Evolutionary conservation across 768 basidiomycete genomes (phyloP), one percentile per base, ranked within the genome.

Genomic region (Pholiota molesta): DNA sequence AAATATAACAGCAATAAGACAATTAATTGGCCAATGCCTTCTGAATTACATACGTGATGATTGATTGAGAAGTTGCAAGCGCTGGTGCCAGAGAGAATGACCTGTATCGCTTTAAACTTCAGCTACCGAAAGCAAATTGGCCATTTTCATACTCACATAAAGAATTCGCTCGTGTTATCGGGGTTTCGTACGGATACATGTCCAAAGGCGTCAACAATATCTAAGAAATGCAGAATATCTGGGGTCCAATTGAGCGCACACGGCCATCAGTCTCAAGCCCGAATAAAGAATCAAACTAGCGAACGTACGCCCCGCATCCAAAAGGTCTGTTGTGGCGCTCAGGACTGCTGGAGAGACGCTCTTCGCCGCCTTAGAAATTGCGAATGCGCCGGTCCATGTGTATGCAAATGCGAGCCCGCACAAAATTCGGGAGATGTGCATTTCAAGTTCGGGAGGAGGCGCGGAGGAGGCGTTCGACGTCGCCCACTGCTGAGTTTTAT

Each of bases 221-320:
- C 64, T 3, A 66, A 55, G 19, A 66, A 66, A 42, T 69, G 68
- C 9, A 69, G 57, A 23, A 69, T 69, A 57, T 69, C 68, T 68
- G 29, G 16, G 3, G 26, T 29, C 23, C 21, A 37, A 37, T 37
- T 13, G 35, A 37, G 13, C 11, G 11, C 35, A 35, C 5, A 2
- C 35, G 17, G 16, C 2, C 11, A 29, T 37, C 8, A 57, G 37
- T 14, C 21, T 44, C 49, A n/a, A 9, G n/a, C 21, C 33, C 31
- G 16, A 14, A 26, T 9, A 14, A 35, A 17, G 13, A 9, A 11
- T 13, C 11, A 21, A 17, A 26, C 2, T 11, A 40, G 29, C 7
- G 7, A 9, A 44, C 62, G 21, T 35, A 63, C 62, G 62, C 19
- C 55, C 55, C 45, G 56, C 62, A 45, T 63, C 62, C 37, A 63